phyloP scores from a whole-genome alignment of 129 eudicot genomes.

The Flaveria sonorensis region DNA sequence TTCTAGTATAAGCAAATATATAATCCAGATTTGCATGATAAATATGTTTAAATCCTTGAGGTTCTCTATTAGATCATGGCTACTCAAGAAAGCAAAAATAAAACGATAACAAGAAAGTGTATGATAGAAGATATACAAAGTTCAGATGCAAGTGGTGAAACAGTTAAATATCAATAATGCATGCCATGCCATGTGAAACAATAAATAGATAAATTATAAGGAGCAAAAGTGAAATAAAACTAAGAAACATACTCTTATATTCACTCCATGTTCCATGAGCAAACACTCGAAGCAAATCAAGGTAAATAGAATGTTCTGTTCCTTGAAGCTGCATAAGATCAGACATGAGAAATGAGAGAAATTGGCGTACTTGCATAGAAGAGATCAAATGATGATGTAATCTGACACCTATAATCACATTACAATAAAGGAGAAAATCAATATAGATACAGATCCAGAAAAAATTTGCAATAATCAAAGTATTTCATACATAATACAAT shows the following conservation, averaged over 20 bases:
- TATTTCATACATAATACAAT: neutral
- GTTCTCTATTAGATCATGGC: neutral
- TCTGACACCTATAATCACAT: neutral
- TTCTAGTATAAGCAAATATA: neutral
- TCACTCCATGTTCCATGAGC: slow-evolving; percentile 97
- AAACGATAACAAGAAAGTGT: neutral
- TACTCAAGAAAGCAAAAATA: neutral
- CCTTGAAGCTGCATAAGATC: slow-evolving; percentile 74
- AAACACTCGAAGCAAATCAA: slow-evolving; percentile 82
- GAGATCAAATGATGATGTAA: slow-evolving; percentile 15
- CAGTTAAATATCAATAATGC: neutral
- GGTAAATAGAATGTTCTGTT: slow-evolving; percentile 55
- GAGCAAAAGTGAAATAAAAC: neutral
- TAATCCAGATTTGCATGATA: slow-evolving; percentile 4
- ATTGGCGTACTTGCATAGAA: neutral
- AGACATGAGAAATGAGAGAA: slow-evolving; percentile 16
- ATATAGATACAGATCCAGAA: neutral
- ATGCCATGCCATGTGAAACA: neutral
- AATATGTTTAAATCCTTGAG: neutral
- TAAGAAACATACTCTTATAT: slow-evolving; percentile 64
- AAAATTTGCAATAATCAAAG: neutral
- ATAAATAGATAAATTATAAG: neutral
- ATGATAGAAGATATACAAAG: neutral
- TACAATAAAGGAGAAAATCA: neutral
- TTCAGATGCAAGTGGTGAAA: neutral